A percentile compares a stretch with the other conserved stretches of the same genome.
Conservation (phyloP, 768 basidiomycete genomes). For the Suillus ampliporus region DNA sequence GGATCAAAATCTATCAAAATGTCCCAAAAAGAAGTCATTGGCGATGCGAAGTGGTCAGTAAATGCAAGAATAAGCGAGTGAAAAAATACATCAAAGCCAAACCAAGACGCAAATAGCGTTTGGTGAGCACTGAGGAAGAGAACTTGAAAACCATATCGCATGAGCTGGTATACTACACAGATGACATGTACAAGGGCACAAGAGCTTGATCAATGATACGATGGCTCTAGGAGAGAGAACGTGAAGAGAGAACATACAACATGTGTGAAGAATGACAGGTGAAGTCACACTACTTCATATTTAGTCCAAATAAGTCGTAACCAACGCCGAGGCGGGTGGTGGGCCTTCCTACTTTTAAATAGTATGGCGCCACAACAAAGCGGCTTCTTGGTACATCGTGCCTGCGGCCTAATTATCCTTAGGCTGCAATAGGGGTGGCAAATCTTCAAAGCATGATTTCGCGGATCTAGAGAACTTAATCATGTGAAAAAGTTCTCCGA, state of each 20-base stretch:
- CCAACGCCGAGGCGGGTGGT: neutral
- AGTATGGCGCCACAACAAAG: neutral
- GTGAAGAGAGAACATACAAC: neutral
- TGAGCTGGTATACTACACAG: neutral
- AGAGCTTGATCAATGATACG: neutral
- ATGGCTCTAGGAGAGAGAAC: neutral
- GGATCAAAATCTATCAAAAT: neutral
- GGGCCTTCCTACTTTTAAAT: neutral
- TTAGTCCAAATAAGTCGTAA: neutral
- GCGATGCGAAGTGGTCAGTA: neutral
- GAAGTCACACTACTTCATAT: neutral
- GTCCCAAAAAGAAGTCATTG: no score
- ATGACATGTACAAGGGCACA: neutral
- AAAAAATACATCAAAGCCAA: neutral
- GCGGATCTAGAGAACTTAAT: constrained; percentile 48
- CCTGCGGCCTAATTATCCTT: neutral
- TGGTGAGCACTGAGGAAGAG: neutral
- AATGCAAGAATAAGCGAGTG: neutral
- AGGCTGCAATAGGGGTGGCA: neutral
- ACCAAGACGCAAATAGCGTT: neutral
- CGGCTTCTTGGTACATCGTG: neutral
- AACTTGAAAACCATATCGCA: neutral
- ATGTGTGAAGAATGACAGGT: neutral
- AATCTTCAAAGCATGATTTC: constrained; percentile 52
- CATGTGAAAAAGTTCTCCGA: constrained; percentile 11